Base-by-base conservation (phyloP, 306 rosid genomes). In the Purshia tridentata region DNA sequence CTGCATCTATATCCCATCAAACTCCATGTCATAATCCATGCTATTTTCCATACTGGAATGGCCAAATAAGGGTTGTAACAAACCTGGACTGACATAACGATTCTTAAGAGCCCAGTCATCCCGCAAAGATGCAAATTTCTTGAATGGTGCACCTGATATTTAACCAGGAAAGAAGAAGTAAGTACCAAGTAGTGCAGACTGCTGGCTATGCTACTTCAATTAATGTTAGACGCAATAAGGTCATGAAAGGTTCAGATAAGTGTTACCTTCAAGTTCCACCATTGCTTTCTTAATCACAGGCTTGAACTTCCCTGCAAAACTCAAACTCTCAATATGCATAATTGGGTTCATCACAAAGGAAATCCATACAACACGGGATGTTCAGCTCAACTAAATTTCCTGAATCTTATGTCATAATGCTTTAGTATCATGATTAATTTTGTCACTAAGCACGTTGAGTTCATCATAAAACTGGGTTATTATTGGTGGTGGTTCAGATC, bases 241-340 rank as follows among this genome's bases (percentile, higher is more conserved):
- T 0, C 19, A 23, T 37, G 39, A n/a, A 29, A 47, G n/a, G 47
- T 14, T 20, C 22, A n/a, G 40, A 48, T 3, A 52, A 18, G 29
- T 42, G 35, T 73, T 82, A 92, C 98, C 98, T 64, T 92, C 94
- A 56, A 92, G 96, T 82, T 92, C 98, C 81, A 92, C 98, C 94
- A 92, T 86, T 78, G 98, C 98, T 82, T 92, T 92, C 89, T 92
- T 92, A 62, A 92, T 92, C 79, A 92, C 98, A 42, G 98, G 92
- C 82, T 92, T 92, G 80, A 86, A 88, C 73, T 92, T 90, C 78
- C 96, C 96, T 92, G 86, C 73, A 72, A 56, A 64, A 70, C 66
- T 76, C 65, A 57, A 52, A 65, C 65, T 69, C 68, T 23, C 23
- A 80, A 44, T 18, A 39, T 51, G n/a, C 49, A 12, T 6, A 22